phyloP scores from a whole-genome alignment of 2,329 filamentous ascomycete genomes.

The Botrytis pseudocinerea region DNA sequence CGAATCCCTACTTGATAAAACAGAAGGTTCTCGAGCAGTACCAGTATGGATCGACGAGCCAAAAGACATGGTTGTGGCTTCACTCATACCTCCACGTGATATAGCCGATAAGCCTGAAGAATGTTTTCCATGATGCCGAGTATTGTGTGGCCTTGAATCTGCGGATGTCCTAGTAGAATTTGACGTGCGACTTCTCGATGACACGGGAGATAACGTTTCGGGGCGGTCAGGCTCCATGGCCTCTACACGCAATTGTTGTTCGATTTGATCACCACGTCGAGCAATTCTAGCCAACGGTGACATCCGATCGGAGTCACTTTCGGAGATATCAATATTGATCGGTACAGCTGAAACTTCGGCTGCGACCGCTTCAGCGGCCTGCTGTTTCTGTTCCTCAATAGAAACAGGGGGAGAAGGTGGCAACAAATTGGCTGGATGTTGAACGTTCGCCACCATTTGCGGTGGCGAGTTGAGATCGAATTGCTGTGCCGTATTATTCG shows the following conservation, averaged over 20 bases:
- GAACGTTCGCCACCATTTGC: constrained; percentile 80
- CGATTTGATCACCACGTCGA: constrained; percentile 59
- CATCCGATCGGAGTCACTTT: constrained; percentile 75
- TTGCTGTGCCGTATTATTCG: constrained; percentile 88
- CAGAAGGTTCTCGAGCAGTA: constrained; percentile 36
- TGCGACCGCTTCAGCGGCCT: constrained; percentile 29
- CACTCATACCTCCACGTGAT: constrained; percentile 55
- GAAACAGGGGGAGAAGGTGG: constrained; percentile 83
- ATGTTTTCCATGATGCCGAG: constrained; percentile 38
- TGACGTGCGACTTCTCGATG: constrained; percentile 39
- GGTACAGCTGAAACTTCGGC: constrained; percentile 51
- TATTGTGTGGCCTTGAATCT: constrained; percentile 51
- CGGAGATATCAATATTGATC: constrained; percentile 61
- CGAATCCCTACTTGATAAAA: constrained; percentile 48
- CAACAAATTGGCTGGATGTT: constrained; percentile 76
- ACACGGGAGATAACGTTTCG: constrained; percentile 40
- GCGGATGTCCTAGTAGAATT: constrained; percentile 56
- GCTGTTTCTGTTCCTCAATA: constrained; percentile 66
- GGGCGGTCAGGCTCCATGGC: constrained; percentile 34
- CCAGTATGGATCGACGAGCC: constrained; percentile 55
- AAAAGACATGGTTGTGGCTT: constrained; percentile 68
- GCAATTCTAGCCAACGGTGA: constrained; percentile 75
- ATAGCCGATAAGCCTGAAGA: constrained; percentile 45
- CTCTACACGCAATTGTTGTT: constrained; percentile 31
- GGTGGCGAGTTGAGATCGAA: constrained; percentile 87